Evolutionary conservation across 2,329 filamentous ascomycete species (phyloP), one percentile per base, ranked within the genome.

Genomic region (Diplocarpon rosae): DNA sequence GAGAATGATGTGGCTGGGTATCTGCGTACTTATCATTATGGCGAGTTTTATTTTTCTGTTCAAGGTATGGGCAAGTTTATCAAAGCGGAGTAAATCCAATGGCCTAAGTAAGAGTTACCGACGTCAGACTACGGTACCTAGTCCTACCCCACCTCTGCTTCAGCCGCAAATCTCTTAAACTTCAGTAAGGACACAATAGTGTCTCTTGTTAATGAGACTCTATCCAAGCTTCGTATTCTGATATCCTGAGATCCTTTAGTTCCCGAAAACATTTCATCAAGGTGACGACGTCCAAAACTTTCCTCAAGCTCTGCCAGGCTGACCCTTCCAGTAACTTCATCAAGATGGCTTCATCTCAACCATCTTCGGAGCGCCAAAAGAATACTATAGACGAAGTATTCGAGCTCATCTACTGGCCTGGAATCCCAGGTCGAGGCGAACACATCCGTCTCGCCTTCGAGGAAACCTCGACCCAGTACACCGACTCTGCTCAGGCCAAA

Each of bases 381-480:
- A 64, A 64, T 11, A 52, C 62, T 54, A 68, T 72, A 35, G 43
- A 41, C 38, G 60, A 65, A 10, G 46, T 46, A 15, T 54, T 51
- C 48, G 48, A 52, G 32, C 45, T 56, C 7, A 46, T 54, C 30
- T 56, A 54, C 42, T 56, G 51, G 49, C 48, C 54, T 13, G 48
- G 46, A 29, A 29, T 86, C 20, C 85, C 85, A 29, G 85, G 85
- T 33, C 80, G 85, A 39, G 85, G 78, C 49, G 85, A 90, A 60
- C 76, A 78, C 61, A 66, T 88, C 58, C 83, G 85, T 16, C 73
- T 90, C 10, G 71, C 72, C 13, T 76, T 90, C 52, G 84, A 89
- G 65, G 82, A 83, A 42, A 70, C 76, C 15, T 72, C 72, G 14
- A 74, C 74, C 1, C 61, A 71, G 3, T 89, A 86, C 67, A 75